Conservation (phyloP, 352 stramenopile species). For the Globisporangium sylvaticum region DNA sequence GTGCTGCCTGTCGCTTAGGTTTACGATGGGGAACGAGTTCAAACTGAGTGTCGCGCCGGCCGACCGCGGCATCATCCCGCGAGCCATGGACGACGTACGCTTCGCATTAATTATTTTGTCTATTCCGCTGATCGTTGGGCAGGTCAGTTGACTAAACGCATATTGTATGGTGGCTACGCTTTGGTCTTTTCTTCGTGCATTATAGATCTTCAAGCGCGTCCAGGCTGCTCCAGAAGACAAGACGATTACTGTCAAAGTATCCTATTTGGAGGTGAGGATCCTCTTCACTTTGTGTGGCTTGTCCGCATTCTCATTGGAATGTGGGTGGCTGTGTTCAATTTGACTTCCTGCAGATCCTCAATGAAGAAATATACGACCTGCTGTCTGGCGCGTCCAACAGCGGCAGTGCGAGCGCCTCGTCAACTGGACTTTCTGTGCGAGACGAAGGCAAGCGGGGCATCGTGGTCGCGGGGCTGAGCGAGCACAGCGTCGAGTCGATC, state of each 20-base stretch:
- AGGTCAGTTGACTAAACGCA: neutral
- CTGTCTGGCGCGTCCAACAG: slow-evolving; percentile 32
- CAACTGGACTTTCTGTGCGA: slow-evolving; percentile 60
- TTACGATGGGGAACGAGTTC: slow-evolving; percentile 93
- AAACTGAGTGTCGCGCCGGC: slow-evolving; percentile 21
- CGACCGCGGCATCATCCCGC: slow-evolving; percentile 77
- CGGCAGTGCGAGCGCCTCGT: slow-evolving; percentile 13
- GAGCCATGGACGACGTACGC: slow-evolving; percentile 64
- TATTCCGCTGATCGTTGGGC: too few relatives aligned
- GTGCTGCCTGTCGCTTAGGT: slow-evolving; percentile 49
- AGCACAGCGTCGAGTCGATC: slow-evolving; percentile 62
- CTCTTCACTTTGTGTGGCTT: too few relatives aligned
- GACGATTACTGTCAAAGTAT: slow-evolving; percentile 54
- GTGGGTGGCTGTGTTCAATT: neutral
- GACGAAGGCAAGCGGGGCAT: slow-evolving; percentile 90
- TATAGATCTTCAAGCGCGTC: slow-evolving; percentile 50
- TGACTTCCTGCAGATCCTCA: slow-evolving; percentile 87
- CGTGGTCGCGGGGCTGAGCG: slow-evolving; percentile 78
- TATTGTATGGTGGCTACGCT: neutral
- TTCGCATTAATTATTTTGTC: too few relatives aligned
- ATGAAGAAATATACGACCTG: slow-evolving; percentile 96
- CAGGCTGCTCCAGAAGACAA: slow-evolving; percentile 20
- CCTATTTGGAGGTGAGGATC: slow-evolving; percentile 81
- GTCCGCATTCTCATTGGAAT: too few relatives aligned
- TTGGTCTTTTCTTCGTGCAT: neutral